A percentile compares a stretch with the other conserved stretches of the same genome.
Conservation (phyloP, 306 rosid species). For the Castanea sativa region DNA sequence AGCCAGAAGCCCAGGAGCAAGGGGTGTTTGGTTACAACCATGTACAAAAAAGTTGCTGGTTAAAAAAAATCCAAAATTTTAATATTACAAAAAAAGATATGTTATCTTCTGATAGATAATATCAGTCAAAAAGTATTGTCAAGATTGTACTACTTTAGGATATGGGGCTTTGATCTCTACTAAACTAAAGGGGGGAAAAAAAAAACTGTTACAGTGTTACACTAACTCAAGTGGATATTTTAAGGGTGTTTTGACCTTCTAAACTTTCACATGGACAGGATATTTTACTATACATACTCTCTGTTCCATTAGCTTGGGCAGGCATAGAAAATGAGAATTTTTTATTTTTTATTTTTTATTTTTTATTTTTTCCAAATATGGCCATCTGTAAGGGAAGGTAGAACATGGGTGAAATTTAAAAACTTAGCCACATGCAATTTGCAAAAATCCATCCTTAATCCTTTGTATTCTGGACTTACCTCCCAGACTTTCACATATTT, state of each 20-base stretch:
- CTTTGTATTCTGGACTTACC: slow-evolving; percentile 44
- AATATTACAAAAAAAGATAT: background rate
- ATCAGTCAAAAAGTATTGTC: background rate
- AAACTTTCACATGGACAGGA: background rate
- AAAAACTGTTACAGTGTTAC: background rate
- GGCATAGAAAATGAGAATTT: background rate
- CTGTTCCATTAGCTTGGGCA: background rate
- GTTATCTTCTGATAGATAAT: background rate
- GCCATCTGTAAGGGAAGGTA: too few relatives aligned
- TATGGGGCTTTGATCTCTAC: background rate
- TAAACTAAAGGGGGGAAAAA: background rate
- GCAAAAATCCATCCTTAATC: slow-evolving; percentile 2
- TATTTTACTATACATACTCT: background rate
- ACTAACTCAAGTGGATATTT: background rate
- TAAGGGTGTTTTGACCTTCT: background rate
- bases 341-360: background rate
- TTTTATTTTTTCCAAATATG: background rate
- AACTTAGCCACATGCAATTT: background rate
- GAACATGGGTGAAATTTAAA: background rate
- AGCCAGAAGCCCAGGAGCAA: too few relatives aligned
- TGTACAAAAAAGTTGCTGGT: too few relatives aligned
- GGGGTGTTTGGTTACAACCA: too few relatives aligned
- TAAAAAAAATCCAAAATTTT: background rate
- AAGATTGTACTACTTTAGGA: background rate
- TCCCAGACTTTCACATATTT: slow-evolving; percentile 98